These are phyloP conservation scores for Melianthus villosus DNA, from an alignment of 441 rosid species.

Conservation along the genomic window DNA sequence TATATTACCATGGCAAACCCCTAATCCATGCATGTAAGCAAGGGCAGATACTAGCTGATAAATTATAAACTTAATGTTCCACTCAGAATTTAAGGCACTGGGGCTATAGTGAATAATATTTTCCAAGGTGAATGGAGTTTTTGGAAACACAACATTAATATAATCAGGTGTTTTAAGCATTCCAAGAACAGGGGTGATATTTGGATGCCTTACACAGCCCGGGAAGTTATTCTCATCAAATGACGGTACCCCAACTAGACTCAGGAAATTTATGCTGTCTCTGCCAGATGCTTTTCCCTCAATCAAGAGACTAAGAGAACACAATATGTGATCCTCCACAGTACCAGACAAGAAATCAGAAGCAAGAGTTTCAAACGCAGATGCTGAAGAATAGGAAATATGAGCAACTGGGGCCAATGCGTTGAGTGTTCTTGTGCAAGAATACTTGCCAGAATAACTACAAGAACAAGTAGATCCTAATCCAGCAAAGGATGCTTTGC, in stretches of 20 bases:
- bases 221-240: slow-evolving; percentile 30
- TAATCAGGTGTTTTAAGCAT: slow-evolving; percentile 30
- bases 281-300: slow-evolving; percentile 57
- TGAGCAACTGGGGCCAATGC: slow-evolving; percentile 54
- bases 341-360: slow-evolving; percentile 32
- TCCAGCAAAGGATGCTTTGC: slow-evolving; percentile 10
- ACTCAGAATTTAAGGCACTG: slow-evolving; percentile 44
- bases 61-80: slow-evolving; percentile 48
- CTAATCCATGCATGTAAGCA: slow-evolving; percentile 51
- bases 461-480: slow-evolving; percentile 21
- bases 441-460: slow-evolving; percentile 23
- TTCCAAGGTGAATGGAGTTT: slow-evolving; percentile 59
- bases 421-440: slow-evolving; percentile 32
- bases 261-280: slow-evolving; percentile 42
- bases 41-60: slow-evolving; percentile 75
- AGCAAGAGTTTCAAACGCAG: slow-evolving; percentile 34
- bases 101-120: slow-evolving; percentile 64
- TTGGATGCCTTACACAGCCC: slow-evolving; percentile 71
- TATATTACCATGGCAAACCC: slow-evolving; percentile 52
- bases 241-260: slow-evolving; percentile 48
- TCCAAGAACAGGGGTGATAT: slow-evolving; percentile 56
- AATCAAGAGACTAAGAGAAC: slow-evolving; percentile 39
- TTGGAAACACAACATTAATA: slow-evolving; percentile 51
- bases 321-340: slow-evolving; percentile 49
- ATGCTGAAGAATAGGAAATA: slow-evolving; percentile 26